These are phyloP conservation scores for Talaromyces islandicus DNA, from an alignment of 2,329 filamentous ascomycete species.

Conservation along the genomic window DNA sequence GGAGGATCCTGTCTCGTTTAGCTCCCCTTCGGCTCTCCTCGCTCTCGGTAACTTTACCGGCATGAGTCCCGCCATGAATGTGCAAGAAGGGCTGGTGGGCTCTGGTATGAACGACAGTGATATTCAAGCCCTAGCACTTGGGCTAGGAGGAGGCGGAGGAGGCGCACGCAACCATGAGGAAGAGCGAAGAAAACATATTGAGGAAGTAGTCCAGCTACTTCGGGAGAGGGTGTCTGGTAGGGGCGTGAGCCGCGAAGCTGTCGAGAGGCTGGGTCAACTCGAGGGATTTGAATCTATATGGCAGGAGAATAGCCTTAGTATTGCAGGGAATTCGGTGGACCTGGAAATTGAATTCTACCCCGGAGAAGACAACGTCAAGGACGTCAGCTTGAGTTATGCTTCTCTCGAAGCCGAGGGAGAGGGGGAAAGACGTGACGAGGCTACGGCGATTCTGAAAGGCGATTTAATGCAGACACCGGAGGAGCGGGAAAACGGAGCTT, in stretches of 20 bases:
- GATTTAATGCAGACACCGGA: conserved; percentile 29
- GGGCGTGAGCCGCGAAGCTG: conserved; percentile 38
- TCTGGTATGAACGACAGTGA: conserved; percentile 32
- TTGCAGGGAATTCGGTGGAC: conserved; percentile 42
- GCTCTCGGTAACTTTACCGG: conserved; percentile 38
- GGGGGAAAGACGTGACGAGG: conserved; percentile 36
- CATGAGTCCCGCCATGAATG: conserved; percentile 35
- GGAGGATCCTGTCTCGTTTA: conserved; percentile 39
- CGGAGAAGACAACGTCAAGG: conserved; percentile 33
- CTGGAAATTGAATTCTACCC: conserved; percentile 41
- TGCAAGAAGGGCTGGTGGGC: conserved; percentile 30
- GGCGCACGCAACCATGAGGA: conserved; percentile 33
- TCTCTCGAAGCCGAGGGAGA: conserved; percentile 32
- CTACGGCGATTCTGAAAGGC: conserved; percentile 36
- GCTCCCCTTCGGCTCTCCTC: conserved; percentile 39
- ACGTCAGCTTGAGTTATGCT: conserved; percentile 39
- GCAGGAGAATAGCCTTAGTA: conserved; percentile 41
- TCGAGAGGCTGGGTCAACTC: conserved; percentile 37
- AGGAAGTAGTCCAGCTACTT: conserved; percentile 35
- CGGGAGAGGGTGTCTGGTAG: conserved; percentile 36
- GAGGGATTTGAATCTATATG: conserved; percentile 43
- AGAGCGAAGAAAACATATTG: conserved; percentile 36
- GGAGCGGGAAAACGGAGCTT: conserved; percentile 25
- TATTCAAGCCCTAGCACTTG: conserved; percentile 32
- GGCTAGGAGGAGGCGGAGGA: conserved; percentile 21